phyloP scores from a whole-genome alignment of 768 basidiomycete genomes.

The Tephrocybe rancida region DNA sequence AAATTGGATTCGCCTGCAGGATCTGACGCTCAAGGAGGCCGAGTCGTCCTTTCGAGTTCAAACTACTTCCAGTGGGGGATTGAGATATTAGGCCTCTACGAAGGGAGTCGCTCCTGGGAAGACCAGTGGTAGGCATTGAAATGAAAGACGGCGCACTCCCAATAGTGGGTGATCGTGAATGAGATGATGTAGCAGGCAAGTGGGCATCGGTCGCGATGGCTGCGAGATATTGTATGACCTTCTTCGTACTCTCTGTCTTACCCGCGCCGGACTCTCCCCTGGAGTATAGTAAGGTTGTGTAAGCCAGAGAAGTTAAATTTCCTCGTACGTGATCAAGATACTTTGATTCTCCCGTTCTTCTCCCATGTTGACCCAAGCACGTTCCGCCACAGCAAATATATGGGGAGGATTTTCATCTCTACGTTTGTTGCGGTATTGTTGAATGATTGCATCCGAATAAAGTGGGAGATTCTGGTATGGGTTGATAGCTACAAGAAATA shows the following conservation, averaged over 20 bases:
- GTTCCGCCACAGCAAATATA: conserved; percentile 95
- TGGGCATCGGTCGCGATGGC: conserved; percentile 90
- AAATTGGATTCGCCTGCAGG: conserved; percentile 94
- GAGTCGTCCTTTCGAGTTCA: conserved; percentile 72
- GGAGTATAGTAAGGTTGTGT: conserved; percentile 12
- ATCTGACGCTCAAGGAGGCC: conserved; percentile 95
- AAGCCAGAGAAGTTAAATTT: not conserved
- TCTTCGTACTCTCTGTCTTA: conserved; percentile 99
- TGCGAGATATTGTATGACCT: conserved; percentile 98
- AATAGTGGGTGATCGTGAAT: conserved; percentile 69
- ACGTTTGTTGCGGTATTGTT: conserved; percentile 88
- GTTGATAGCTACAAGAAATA: conserved; percentile 98
- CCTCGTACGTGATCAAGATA: conserved; percentile 91
- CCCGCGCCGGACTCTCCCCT: conserved; percentile 99
- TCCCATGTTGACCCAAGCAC: conserved; percentile 98
- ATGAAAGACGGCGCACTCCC: conserved; percentile 48
- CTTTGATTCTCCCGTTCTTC: conserved; percentile 97
- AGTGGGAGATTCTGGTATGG: conserved; percentile 93
- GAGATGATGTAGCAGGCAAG: conserved; percentile 53
- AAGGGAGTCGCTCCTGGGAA: conserved; percentile 68
- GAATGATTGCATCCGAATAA: conserved; percentile 86
- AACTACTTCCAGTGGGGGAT: conserved; percentile 45
- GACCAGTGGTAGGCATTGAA: conserved; percentile 63
- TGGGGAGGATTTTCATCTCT: conserved; percentile 94
- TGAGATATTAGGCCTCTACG: conserved; percentile 55